Evolutionary conservation across 768 basidiomycete species (phyloP).

Genomic region (Trametes maxima): DNA sequence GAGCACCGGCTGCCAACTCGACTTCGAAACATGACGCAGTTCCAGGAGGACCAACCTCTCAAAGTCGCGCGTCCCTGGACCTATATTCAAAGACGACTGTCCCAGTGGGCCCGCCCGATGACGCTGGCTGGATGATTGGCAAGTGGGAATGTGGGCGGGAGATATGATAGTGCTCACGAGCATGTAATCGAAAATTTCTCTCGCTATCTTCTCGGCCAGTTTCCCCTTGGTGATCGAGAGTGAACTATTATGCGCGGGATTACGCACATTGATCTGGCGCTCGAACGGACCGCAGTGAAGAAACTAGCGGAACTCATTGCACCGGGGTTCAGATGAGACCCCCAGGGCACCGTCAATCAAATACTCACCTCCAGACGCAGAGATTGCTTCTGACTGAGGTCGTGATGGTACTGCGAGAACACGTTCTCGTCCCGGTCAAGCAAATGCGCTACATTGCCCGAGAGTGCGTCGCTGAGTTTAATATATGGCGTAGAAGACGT

Average conservation of each 20-base stretch:
- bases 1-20: conserved; percentile 25
- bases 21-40: conserved; percentile 22
- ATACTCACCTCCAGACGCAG: conserved; percentile 13
- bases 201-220: conserved; percentile 21
- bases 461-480: conserved; percentile 8
- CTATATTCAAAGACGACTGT: not conserved
- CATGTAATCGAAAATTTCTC: conserved; percentile 16
- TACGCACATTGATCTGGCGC: conserved; percentile 19
- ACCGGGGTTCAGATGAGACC: not conserved
- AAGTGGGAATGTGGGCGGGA: not conserved
- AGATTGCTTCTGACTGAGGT: conserved; percentile 16
- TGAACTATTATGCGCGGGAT: not conserved
- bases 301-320: not conserved
- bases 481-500: conserved; percentile 7
- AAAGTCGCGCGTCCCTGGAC: conserved; percentile 12
- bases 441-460: not conserved
- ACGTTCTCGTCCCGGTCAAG: conserved; percentile 9
- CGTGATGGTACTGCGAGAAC: conserved; percentile 6
- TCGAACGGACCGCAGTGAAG: conserved; percentile 5
- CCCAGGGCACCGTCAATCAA: not conserved
- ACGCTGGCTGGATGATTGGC: not conserved
- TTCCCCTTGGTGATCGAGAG: conserved; percentile 13
- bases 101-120: not conserved
- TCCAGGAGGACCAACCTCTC: conserved; percentile 23
- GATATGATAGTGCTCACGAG: not conserved